Conservation (phyloP, 169 alveolate species). For the Cryptosporidium viatorum region DNA sequence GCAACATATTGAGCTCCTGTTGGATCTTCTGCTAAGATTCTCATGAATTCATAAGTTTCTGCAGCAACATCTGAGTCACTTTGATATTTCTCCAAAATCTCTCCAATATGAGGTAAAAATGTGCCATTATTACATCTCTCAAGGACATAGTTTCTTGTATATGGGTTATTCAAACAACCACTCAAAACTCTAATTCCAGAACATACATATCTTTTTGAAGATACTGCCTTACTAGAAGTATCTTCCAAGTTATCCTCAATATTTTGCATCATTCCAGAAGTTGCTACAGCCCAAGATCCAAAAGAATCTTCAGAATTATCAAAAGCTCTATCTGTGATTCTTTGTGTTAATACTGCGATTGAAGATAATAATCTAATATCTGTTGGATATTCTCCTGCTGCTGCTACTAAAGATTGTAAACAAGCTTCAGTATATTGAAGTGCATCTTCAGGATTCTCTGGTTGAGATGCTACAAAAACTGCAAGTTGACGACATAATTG, state of each 20-base stretch:
- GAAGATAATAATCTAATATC: conserved; percentile 82
- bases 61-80: conserved; percentile 82
- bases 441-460: conserved; percentile 90
- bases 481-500: conserved; percentile 86
- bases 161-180: conserved; percentile 66
- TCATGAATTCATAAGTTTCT: conserved; percentile 81
- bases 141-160: conserved; percentile 59
- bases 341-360: conserved; percentile 80
- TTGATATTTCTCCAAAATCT: conserved; percentile 80
- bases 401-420: conserved; percentile 83
- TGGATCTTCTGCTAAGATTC: conserved; percentile 83
- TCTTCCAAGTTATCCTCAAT: conserved; percentile 79
- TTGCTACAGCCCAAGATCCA: conserved; percentile 93
- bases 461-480: conserved; percentile 87
- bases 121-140: conserved; percentile 74
- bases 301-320: conserved; percentile 89
- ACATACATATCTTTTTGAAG: conserved; percentile 45
- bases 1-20: conserved; percentile 80
- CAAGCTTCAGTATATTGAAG: conserved; percentile 90
- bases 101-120: conserved; percentile 48
- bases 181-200: conserved; percentile 50
- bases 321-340: conserved; percentile 69
- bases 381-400: conserved; percentile 82
- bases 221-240: conserved; percentile 47
- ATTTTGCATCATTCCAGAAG: conserved; percentile 87